Evolutionary conservation across 495 filamentous ascomycete species (phyloP).

Genomic region (Trichoderma gamsii): DNA sequence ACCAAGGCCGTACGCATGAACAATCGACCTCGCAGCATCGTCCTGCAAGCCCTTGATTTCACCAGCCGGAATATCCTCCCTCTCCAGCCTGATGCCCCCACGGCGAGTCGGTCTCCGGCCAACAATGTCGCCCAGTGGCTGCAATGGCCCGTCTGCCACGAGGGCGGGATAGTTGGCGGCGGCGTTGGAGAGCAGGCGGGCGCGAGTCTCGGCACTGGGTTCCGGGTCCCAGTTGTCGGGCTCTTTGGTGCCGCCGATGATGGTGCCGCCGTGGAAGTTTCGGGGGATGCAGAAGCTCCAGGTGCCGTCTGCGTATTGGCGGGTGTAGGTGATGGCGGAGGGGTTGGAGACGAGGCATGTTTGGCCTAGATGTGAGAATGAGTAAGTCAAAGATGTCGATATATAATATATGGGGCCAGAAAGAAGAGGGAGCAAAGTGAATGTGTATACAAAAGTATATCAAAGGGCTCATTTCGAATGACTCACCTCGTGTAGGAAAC

Average conservation of each 20-base stretch:
- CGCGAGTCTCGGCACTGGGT: constrained; percentile 41
- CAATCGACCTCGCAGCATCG: constrained; percentile 28
- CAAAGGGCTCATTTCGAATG: no score
- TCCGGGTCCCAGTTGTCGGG: constrained; percentile 49
- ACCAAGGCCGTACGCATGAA: constrained; percentile 61
- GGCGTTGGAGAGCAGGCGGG: constrained; percentile 33
- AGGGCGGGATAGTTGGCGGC: constrained; percentile 35
- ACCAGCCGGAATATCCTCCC: constrained; percentile 29
- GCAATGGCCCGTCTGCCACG: constrained; percentile 27
- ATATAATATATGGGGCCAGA: constrained; percentile 31
- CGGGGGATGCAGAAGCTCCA: constrained; percentile 60
- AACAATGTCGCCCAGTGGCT: constrained; percentile 39
- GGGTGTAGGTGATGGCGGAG: constrained; percentile 49
- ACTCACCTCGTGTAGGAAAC: constrained; percentile 51
- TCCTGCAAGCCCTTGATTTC: not conserved
- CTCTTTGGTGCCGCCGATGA: constrained; percentile 61
- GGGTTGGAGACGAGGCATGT: constrained; percentile 38
- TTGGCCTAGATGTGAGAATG: constrained; percentile 28
- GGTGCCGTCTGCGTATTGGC: constrained; percentile 51
- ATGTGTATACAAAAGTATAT: not conserved
- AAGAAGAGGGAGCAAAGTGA: not conserved
- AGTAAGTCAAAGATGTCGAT: no score
- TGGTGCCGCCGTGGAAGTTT: constrained; percentile 52
- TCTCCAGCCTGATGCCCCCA: constrained; percentile 40
- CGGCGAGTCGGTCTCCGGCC: constrained; percentile 38